These are phyloP conservation scores for Bryoglossum gracile DNA, from an alignment of 495 filamentous ascomycete species.

Conservation along the genomic window DNA sequence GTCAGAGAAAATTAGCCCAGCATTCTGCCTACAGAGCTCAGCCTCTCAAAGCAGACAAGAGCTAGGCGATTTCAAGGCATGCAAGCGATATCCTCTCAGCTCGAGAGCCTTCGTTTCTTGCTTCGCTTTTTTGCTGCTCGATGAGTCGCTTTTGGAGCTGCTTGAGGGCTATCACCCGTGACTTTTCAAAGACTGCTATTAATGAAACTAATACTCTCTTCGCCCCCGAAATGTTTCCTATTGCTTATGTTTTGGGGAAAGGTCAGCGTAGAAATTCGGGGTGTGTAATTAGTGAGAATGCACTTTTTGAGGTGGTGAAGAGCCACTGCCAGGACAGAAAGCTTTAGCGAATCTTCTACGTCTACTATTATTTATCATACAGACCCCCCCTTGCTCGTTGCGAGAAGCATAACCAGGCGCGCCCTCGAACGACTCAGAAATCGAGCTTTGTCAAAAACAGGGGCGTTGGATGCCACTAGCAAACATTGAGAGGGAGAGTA, in stretches of 20 bases:
- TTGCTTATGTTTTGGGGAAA: not conserved
- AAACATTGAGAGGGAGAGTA: not conserved
- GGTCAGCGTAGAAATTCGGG: not conserved
- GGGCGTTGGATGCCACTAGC: not conserved
- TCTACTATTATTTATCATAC: not conserved
- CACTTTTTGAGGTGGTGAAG: not conserved
- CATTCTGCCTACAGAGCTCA: no score
- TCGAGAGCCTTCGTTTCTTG: no score
- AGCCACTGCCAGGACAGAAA: not conserved
- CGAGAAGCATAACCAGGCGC: not conserved
- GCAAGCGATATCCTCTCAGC: no score
- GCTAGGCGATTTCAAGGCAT: no score
- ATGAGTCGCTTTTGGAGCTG: no score
- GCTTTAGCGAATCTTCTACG: not conserved
- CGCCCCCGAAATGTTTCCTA: not conserved
- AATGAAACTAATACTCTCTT: no score
- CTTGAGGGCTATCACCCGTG: no score
- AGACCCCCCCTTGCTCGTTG: not conserved
- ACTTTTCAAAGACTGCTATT: no score
- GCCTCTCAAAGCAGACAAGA: no score
- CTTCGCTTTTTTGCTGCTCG: no score
- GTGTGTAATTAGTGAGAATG: not conserved
- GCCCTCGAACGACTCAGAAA: conserved; percentile 1
- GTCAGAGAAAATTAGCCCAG: no score
- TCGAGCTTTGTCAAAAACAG: not conserved